Percentiles rank a stretch among this genome's conserved stretches.
These are phyloP conservation scores for Acacia crassicarpa DNA, from an alignment of 306 rosid species.

Conservation along the genomic window DNA sequence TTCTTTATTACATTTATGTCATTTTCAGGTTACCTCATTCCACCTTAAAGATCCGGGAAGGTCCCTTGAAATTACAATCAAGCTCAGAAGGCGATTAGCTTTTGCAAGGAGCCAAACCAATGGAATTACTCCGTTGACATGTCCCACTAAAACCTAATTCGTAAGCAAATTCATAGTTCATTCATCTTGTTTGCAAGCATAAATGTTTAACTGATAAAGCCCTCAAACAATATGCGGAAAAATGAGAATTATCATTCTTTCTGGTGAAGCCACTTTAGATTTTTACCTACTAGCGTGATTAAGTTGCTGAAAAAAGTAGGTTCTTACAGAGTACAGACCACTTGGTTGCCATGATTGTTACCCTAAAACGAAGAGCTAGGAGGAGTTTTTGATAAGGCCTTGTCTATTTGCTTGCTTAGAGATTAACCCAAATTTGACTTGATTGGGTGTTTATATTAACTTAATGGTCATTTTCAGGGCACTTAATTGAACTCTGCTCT, in stretches of 20 bases:
- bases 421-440: neutral
- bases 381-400: constrained; percentile 8
- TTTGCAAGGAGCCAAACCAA: constrained; percentile 15
- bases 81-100: constrained; percentile 1
- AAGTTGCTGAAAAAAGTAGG: constrained; percentile 14
- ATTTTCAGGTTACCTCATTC: neutral
- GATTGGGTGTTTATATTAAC: neutral
- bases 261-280: neutral
- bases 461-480: constrained; percentile 33
- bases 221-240: neutral
- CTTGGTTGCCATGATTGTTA: constrained; percentile 12
- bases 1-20: constrained; percentile 4
- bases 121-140: constrained; percentile 4
- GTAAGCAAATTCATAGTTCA: neutral
- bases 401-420: neutral
- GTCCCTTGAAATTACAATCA: neutral
- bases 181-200: constrained; percentile 4
- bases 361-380: constrained; percentile 16
- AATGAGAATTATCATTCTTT: neutral
- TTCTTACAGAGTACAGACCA: neutral
- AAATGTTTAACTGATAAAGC: neutral
- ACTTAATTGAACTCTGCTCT: constrained; percentile 4
- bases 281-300: neutral
- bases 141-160: constrained; percentile 13
- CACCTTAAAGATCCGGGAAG: neutral